Base-by-base conservation (phyloP, 2,329 filamentous ascomycete genomes). In the Aureobasidium sp. region DNA sequence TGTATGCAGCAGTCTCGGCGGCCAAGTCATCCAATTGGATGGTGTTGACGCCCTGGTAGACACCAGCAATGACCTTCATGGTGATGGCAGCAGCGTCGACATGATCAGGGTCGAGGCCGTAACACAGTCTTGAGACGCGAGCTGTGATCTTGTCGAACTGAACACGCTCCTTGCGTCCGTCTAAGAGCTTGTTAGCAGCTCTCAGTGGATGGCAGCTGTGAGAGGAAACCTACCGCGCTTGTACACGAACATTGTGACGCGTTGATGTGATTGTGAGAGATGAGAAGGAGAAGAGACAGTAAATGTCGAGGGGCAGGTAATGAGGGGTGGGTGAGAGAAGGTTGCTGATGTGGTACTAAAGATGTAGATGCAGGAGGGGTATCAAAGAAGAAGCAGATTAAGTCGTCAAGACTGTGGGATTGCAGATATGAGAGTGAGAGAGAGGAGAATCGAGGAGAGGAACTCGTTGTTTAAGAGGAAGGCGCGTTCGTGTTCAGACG, bases 81-180 rank as follows among this genome's bases (percentile, higher is more conserved):
- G 94, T 99, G 75, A 99, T 99, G 72, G 93, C 91, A 68, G 95
- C 94, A 62, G 94, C 91, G 79, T 99, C 94, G 72, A 99, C 90
- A 81, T 99, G 94, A 70, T 90, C 93, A 56, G 89, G 85, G 74
- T 99, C 94, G 63, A 99, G 88, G 68, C 93, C 93, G 77, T 99
- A 99, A 84, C 94, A 99, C 73, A 99, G 83, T 72, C 94, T 87
- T 51, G 94, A 97, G 69, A 99, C 94, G 78, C 94, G 91, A 71
- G 94, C 94, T 73, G 94, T 97, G 85, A 99, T 99, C 82, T 99
- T 99, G 84, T 99, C 94, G 82, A 99, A 99, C 78, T 99, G 94
- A 68, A 99, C 94, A 78, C 94, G 94, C 84, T 99, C 94, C 82
- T 97, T 96, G 83, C 94, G 94, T 80, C 93, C 93, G 84, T 99